These are phyloP conservation scores for Microcyclospora tardicrescens DNA, from an alignment of 2,329 filamentous ascomycete genomes.

Conservation along the genomic window DNA sequence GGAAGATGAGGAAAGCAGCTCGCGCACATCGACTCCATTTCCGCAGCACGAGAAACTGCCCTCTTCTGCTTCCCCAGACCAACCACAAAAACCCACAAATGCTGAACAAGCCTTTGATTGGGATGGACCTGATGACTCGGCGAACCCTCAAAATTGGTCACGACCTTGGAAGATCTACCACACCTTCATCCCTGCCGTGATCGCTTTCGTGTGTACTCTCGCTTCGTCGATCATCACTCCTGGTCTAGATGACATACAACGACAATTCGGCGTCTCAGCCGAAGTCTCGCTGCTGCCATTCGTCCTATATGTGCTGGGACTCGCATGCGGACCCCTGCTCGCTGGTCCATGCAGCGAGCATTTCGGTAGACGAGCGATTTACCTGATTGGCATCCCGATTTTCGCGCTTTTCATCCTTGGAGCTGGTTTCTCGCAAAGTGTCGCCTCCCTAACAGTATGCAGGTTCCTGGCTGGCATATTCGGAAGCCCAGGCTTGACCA, in stretches of 20 bases:
- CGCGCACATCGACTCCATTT: too few relatives aligned
- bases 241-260: not conserved
- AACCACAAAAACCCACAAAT: too few relatives aligned
- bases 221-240: not conserved
- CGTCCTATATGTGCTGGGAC: conserved; percentile 23
- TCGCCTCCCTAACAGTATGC: conserved; percentile 15
- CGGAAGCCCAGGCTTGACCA: conserved; percentile 20
- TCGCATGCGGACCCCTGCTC: conserved; percentile 26
- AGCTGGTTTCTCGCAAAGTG: conserved; percentile 15
- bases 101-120: not conserved
- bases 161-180: not conserved
- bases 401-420: conserved; percentile 26
- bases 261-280: not conserved
- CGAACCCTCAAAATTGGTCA: not conserved
- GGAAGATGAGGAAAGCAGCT: too few relatives aligned
- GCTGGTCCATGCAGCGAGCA: conserved; percentile 26
- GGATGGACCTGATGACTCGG: not conserved
- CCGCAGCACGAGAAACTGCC: too few relatives aligned
- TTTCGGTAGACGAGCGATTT: conserved; percentile 23
- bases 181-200: not conserved
- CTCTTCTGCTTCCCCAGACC: too few relatives aligned
- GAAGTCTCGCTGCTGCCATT: not conserved
- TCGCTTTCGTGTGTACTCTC: not conserved
- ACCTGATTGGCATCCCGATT: conserved; percentile 23
- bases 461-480: conserved; percentile 38